These are phyloP conservation scores for Globisporangium nagaii DNA, from an alignment of 352 stramenopile genomes.

Conservation along the genomic window DNA sequence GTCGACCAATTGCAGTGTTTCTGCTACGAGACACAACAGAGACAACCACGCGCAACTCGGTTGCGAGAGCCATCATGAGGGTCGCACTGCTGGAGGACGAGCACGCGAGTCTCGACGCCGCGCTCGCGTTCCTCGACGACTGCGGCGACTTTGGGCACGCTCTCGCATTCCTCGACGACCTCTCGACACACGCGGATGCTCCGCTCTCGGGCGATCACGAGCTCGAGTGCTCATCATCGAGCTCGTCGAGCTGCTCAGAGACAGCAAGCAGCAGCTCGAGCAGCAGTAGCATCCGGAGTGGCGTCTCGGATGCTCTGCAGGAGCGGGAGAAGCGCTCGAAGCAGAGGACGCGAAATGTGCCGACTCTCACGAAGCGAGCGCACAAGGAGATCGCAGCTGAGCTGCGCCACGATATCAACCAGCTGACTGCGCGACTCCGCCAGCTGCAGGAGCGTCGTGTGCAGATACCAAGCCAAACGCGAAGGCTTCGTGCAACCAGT, in stretches of 20 bases:
- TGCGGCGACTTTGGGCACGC: background rate
- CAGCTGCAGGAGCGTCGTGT: background rate
- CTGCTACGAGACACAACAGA: too few relatives aligned
- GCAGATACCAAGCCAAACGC: too few relatives aligned
- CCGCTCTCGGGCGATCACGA: background rate
- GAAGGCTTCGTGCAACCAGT: too few relatives aligned
- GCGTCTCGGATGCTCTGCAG: too few relatives aligned
- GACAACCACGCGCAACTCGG: too few relatives aligned
- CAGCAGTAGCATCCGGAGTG: background rate
- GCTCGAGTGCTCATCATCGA: background rate
- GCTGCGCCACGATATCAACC: background rate
- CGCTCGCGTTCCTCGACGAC: constrained; percentile 16
- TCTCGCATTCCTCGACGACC: too few relatives aligned
- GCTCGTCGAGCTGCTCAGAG: background rate
- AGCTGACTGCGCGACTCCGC: background rate
- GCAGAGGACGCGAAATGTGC: background rate
- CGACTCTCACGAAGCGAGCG: too few relatives aligned
- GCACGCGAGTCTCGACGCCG: constrained; percentile 12
- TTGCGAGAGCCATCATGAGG: too few relatives aligned
- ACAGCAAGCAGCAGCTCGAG: background rate
- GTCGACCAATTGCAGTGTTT: too few relatives aligned
- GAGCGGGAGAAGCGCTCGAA: background rate
- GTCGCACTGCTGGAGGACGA: too few relatives aligned
- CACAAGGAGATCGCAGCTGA: background rate
- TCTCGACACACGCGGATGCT: background rate